Evolutionary conservation across 2,329 filamentous ascomycete species (phyloP), one percentile per base, ranked within the genome.

Genomic region (Claviceps maximensis): DNA sequence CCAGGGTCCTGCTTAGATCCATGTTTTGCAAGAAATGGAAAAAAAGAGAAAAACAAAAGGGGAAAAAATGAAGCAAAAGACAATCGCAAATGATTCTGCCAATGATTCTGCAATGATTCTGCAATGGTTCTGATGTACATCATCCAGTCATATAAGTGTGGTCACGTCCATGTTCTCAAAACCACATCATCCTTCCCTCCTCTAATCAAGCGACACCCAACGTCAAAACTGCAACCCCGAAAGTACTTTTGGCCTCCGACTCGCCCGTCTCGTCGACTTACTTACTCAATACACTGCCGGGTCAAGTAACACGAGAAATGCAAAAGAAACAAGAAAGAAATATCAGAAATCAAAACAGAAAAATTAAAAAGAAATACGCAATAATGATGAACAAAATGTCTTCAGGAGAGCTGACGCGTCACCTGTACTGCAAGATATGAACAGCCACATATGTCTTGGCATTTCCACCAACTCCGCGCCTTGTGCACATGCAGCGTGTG

Each of bases 61-160:
- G 47, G 19, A 51, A 45, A 47, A 44, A 29, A n/a, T 13, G 38
- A 40, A 40, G n/a, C 15, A 40, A 40, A 40, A 40, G 5, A n/a
- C n/a, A n/a, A n/a, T n/a, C n/a, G n/a, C n/a, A n/a, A n/a, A n/a
- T n/a, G n/a, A n/a, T n/a, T n/a, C n/a, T n/a, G n/a, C n/a, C n/a
- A n/a, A n/a, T n/a, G n/a, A n/a, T n/a, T n/a, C n/a, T n/a, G n/a
- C n/a, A n/a, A n/a, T n/a, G n/a, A n/a, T n/a, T n/a, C n/a, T n/a
- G n/a, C n/a, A n/a, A n/a, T n/a, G n/a, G 38, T 31, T 41, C 33
- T 58, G 50, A 57, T 62, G 51, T 62, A 64, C 60, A 64, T 60
- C 58, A 57, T 64, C 57, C 49, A 59, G 50, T 59, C 56, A 58
- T 63, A 56, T 38, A 62, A 57, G 51, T 54, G 50, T 49, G 46